A percentile compares a stretch with the other conserved stretches of the same genome.
Conservation (phyloP, 805 yeast species). For the Saccharomycopsis oosterbeekiorum region DNA sequence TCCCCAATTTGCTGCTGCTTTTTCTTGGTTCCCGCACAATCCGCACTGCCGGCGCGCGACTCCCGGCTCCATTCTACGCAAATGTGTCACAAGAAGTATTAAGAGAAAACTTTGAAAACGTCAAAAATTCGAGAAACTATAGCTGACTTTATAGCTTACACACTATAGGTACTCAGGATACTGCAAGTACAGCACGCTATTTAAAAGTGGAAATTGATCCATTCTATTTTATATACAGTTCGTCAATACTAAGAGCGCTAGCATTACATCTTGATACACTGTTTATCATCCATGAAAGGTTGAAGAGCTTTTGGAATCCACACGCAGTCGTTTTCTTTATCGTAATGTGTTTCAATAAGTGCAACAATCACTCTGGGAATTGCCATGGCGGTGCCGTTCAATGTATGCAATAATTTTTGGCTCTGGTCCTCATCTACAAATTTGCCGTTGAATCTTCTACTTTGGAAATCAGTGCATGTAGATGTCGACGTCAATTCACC, state of each 20-base stretch:
- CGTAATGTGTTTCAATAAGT: conserved; percentile 76
- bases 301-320: conserved; percentile 58
- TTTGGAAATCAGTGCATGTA: conserved; percentile 85
- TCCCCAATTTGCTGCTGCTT: neutral
- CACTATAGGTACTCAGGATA: too few relatives aligned
- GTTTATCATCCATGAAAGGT: conserved; percentile 62
- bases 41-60: neutral
- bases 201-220: too few relatives aligned
- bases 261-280: conserved; percentile 20
- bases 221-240: too few relatives aligned
- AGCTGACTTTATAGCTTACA: too few relatives aligned
- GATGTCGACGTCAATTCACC: conserved; percentile 91
- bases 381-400: conserved; percentile 95
- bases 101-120: too few relatives aligned
- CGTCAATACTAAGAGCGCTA: too few relatives aligned
- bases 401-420: conserved; percentile 56
- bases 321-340: conserved; percentile 43
- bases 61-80: too few relatives aligned
- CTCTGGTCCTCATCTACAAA: conserved; percentile 30
- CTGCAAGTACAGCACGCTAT: too few relatives aligned
- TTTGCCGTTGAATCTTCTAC: conserved; percentile 70
- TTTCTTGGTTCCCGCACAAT: neutral
- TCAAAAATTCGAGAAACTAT: too few relatives aligned
- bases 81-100: too few relatives aligned
- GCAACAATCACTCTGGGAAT: conserved; percentile 88